phyloP scores from a whole-genome alignment of 2,329 filamentous ascomycete genomes.

The Neurospora crassa region DNA sequence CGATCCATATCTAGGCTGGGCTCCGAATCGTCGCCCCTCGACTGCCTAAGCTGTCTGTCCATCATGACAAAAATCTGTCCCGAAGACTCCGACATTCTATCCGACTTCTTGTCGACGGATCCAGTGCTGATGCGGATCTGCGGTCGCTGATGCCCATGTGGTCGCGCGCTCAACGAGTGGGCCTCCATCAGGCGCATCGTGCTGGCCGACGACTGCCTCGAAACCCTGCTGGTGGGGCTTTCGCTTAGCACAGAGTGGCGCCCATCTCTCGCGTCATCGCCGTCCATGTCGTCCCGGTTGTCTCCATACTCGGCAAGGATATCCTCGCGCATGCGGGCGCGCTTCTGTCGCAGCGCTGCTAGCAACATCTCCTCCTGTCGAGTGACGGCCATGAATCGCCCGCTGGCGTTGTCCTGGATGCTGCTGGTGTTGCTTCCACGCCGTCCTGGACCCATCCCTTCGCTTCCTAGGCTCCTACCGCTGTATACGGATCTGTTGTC shows the following conservation, averaged over 20 bases:
- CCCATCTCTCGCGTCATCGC: conserved; percentile 4
- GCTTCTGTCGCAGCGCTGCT: conserved; percentile 45
- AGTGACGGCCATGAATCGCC: conserved; percentile 47
- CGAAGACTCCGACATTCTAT: conserved; percentile 11
- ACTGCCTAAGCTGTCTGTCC: conserved; percentile 11
- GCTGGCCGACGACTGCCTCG: conserved; percentile 17
- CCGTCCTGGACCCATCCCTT: conserved; percentile 6
- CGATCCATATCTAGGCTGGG: conserved; percentile 20
- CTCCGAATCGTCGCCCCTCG: conserved; percentile 13
- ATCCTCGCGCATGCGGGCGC: conserved; percentile 44
- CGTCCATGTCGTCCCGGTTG: conserved; percentile 13
- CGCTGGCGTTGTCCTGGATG: conserved; percentile 22
- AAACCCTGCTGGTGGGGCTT: conserved; percentile 12
- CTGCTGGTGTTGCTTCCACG: conserved; percentile 15
- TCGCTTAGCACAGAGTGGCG: conserved; percentile 12
- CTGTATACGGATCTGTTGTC: conserved; percentile 26
- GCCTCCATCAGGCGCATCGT: conserved; percentile 14
- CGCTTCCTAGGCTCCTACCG: conserved; percentile 13
- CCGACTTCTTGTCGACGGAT: conserved; percentile 8
- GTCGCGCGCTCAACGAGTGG: conserved; percentile 11
- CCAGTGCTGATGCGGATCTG: conserved; percentile 3
- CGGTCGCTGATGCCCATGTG: conserved; percentile 5
- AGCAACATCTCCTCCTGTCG: conserved; percentile 49
- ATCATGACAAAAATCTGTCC: conserved; percentile 17
- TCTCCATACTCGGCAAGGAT: conserved; percentile 34